Evolutionary conservation across 2,329 filamentous ascomycete species (phyloP).

Genomic region (Phaeosphaeria sp.): DNA sequence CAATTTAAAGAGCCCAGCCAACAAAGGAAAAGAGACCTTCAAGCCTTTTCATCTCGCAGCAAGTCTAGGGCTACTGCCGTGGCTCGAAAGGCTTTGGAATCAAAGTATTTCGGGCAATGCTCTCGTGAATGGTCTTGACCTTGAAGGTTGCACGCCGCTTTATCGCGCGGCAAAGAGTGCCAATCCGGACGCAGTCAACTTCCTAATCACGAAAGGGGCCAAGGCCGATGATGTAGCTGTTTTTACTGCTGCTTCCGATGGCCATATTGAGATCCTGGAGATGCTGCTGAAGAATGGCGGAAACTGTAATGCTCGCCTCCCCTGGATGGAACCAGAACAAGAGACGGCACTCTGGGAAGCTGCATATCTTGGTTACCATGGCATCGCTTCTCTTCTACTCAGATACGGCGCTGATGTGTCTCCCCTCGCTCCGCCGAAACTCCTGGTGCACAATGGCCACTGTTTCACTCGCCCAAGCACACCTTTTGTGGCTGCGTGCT

Average conservation of each 20-base stretch:
- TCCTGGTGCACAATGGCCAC: no score
- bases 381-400: neutral
- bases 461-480: no score
- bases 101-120: neutral
- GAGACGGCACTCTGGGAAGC: neutral
- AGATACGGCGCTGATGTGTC: neutral
- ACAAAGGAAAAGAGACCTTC: neutral
- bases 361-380: neutral
- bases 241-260: neutral
- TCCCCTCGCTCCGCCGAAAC: no score
- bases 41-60: neutral
- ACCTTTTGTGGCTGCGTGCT: no score
- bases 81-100: neutral
- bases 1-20: no score
- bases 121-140: neutral
- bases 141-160: neutral
- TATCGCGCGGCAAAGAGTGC: neutral
- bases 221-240: neutral
- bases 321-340: no score
- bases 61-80: neutral
- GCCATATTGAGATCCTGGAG: neutral
- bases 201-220: neutral
- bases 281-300: neutral
- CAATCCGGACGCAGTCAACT: neutral
- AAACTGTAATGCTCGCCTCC: neutral